Conservation (phyloP, 1,139 yeast genomes). For the Yamadazyma sp. region DNA sequence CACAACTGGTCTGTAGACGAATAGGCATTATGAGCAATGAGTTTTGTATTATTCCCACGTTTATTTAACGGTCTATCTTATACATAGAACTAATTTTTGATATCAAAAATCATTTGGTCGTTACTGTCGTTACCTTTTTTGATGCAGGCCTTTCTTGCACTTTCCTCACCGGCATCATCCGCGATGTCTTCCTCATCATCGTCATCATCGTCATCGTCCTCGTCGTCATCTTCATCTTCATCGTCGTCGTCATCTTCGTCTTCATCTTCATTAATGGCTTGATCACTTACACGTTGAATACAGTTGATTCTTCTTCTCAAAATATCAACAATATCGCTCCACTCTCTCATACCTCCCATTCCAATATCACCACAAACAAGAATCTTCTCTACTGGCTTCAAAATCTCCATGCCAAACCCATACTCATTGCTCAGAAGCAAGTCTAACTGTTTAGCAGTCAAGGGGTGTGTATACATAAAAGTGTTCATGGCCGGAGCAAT, state of each 20-base stretch:
- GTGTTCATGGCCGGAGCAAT: slow-evolving; percentile 99
- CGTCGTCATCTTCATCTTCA: slow-evolving; percentile 39
- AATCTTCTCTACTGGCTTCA: slow-evolving; percentile 92
- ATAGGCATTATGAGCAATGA: slow-evolving; percentile 1
- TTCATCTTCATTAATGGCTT: slow-evolving; percentile 32
- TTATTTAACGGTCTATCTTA: neutral
- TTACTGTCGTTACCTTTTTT: slow-evolving; percentile 14
- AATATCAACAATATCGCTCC: slow-evolving; percentile 88
- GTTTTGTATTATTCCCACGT: neutral
- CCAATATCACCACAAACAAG: slow-evolving; percentile 96
- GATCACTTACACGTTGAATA: slow-evolving; percentile 29
- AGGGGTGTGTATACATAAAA: slow-evolving; percentile 91
- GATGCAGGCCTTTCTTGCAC: slow-evolving; percentile 22
- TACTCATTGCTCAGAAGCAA: slow-evolving; percentile 47
- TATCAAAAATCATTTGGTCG: slow-evolving; percentile 40
- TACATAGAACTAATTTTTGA: slow-evolving; percentile 13
- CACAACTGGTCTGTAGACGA: neutral
- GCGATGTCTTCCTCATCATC: slow-evolving; percentile 31
- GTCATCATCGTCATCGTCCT: slow-evolving; percentile 33
- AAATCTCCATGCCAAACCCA: slow-evolving; percentile 63
- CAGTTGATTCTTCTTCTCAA: slow-evolving; percentile 53
- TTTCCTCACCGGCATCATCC: slow-evolving; percentile 28
- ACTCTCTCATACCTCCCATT: slow-evolving; percentile 97
- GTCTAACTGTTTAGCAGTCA: slow-evolving; percentile 78
- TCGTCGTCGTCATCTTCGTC: slow-evolving; percentile 36